phyloP scores from a whole-genome alignment of 208 protist genomes.

The Wallacemonas sp. region DNA sequence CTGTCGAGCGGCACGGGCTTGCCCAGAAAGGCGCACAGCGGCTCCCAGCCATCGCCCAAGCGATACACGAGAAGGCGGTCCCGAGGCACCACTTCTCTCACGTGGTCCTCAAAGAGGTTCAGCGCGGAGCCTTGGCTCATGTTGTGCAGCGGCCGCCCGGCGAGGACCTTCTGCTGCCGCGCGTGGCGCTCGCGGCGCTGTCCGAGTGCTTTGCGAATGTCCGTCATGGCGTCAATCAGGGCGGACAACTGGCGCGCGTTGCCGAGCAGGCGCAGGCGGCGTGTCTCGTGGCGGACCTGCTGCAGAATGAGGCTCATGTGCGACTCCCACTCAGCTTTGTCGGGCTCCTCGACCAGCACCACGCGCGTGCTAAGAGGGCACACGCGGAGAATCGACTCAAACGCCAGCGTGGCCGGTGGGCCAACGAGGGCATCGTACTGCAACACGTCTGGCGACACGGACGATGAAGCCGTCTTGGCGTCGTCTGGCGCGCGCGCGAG shows the following conservation, averaged over 20 bases:
- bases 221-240: constrained; percentile 63
- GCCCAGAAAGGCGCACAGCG: constrained; percentile 71
- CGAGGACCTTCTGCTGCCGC: constrained; percentile 30
- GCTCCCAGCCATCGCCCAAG: constrained; percentile 74
- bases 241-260: constrained; percentile 39
- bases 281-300: constrained; percentile 46
- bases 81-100: constrained; percentile 64
- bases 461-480: neutral
- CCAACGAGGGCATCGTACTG: constrained; percentile 77
- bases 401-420: constrained; percentile 79
- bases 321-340: constrained; percentile 75
- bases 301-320: constrained; percentile 54
- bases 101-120: constrained; percentile 74
- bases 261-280: constrained; percentile 12
- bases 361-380: constrained; percentile 82
- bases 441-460: neutral
- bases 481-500: constrained; percentile 16
- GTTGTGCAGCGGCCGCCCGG: constrained; percentile 25
- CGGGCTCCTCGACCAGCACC: constrained; percentile 77
- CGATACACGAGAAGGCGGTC: constrained; percentile 84
- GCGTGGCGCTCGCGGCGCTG: constrained; percentile 4
- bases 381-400: constrained; percentile 68
- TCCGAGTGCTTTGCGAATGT: constrained; percentile 35
- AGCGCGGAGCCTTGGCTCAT: constrained; percentile 47
- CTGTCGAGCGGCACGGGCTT: constrained; percentile 37